Evolutionary conservation across 106 monocot genomes (phyloP).

Genomic region (Allium fistulosum): DNA sequence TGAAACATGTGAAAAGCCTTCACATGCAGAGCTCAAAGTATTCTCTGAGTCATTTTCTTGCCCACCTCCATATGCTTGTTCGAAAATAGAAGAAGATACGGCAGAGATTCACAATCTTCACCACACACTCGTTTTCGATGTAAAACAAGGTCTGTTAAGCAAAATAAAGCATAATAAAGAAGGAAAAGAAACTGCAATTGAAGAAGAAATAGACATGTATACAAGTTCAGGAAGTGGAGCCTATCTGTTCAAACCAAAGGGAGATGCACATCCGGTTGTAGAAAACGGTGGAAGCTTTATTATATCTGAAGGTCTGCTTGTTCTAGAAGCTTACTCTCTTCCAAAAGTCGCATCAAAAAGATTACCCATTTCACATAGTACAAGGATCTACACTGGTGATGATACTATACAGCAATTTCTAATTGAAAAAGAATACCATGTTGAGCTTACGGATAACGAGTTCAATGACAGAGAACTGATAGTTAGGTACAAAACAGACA

Average conservation of each 20-base stretch:
- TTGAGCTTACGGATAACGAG: conserved; percentile 57
- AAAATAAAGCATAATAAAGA: conserved; percentile 34
- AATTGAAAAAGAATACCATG: conserved; percentile 97
- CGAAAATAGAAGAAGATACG: conserved; percentile 40
- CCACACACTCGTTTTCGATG: conserved; percentile 60
- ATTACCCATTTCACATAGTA: conserved; percentile 69
- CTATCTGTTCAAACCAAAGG: conserved; percentile 85
- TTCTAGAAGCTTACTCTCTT: conserved; percentile 67
- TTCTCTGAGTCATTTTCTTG: conserved; percentile 36
- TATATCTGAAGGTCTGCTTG: conserved; percentile 64
- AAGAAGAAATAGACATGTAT: conserved; percentile 88
- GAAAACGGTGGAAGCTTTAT: conserved; percentile 47
- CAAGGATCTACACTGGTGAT: conserved; percentile 61
- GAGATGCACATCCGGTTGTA: conserved; percentile 60
- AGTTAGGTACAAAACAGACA: conserved; percentile 75
- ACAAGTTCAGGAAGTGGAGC: conserved; percentile 76
- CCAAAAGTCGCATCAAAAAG: conserved; percentile 64
- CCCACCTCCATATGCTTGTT: conserved; percentile 72
- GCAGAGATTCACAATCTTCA: conserved; percentile 45
- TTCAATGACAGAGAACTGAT: conserved; percentile 89
- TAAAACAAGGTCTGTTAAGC: conserved; percentile 60
- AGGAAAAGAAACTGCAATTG: conserved; percentile 37
- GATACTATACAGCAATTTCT: conserved; percentile 65
- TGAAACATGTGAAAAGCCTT: conserved; percentile 52
- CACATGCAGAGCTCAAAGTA: conserved; percentile 47